Conservation (phyloP, 2,329 filamentous ascomycete genomes). For the Exserohilum rostratum region DNA sequence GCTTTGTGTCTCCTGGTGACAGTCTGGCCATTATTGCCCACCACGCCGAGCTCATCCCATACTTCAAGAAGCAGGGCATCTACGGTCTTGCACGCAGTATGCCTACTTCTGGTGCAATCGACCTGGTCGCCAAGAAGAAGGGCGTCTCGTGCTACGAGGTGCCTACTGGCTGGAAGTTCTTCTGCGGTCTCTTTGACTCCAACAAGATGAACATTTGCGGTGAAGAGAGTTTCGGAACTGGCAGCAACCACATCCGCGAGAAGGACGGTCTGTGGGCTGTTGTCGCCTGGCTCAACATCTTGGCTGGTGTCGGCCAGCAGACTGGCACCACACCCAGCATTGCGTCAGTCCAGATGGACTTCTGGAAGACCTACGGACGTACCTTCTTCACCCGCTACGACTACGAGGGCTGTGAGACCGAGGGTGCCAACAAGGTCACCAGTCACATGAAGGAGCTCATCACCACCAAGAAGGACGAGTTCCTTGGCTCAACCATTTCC, state of each 20-base stretch:
- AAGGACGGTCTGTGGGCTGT: slow-evolving; percentile 99
- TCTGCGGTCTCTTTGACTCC: slow-evolving; percentile 93
- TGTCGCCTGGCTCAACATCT: slow-evolving; percentile 98
- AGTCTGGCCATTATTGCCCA: slow-evolving; percentile 98
- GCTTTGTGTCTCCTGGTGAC: slow-evolving; percentile 96
- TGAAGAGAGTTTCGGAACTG: slow-evolving; percentile 97
- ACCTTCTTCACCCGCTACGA: slow-evolving; percentile 99
- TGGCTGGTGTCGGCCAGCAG: slow-evolving; percentile 87
- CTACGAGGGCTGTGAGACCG: slow-evolving; percentile 92
- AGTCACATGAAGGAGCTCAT: slow-evolving; percentile 80
- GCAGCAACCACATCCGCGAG: slow-evolving; percentile 98
- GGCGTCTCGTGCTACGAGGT: slow-evolving; percentile 93
- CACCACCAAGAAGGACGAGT: slow-evolving; percentile 69
- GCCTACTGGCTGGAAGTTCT: slow-evolving; percentile 98
- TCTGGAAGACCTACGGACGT: slow-evolving; percentile 94
- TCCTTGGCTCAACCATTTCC: slow-evolving; percentile 81
- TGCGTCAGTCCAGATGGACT: slow-evolving; percentile 93
- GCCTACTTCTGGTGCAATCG: slow-evolving; percentile 94
- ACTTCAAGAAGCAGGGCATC: slow-evolving; percentile 97
- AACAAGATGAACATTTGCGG: slow-evolving; percentile 99
- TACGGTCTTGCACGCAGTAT: slow-evolving; percentile 95
- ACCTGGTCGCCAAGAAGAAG: slow-evolving; percentile 94
- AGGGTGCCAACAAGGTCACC: slow-evolving; percentile 89
- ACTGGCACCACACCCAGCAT: slow-evolving; percentile 86
- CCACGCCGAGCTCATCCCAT: slow-evolving; percentile 93